Evolutionary conservation across 2,329 filamentous ascomycete species (phyloP), one percentile per base, ranked within the genome.

Genomic region (Fusarium marasasianum): DNA sequence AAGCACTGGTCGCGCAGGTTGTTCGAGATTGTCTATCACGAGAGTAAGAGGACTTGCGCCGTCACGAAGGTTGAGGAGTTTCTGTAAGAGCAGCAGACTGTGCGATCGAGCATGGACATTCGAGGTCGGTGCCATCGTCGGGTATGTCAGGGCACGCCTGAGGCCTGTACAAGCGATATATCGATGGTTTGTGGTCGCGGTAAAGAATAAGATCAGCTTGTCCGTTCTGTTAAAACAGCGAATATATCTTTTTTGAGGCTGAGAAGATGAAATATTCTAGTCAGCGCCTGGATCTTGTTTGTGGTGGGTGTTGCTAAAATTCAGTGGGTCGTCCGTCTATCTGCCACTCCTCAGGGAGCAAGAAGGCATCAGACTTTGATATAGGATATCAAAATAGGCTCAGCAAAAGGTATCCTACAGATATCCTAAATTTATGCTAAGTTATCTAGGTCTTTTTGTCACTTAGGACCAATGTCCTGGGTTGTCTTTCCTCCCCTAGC

Each of bases 41-140:
- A 98, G 86, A 0, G 95, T 98, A 78, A 98, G 91, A 6, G 96
- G 96, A 55, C 94, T 97, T 20, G 93, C 91, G 64, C 90, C 91
- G 81, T 96, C 93, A 71, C 94, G 89, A 63, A 94, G 86, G 79
- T 91, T 94, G 72, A 98, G 87, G 5, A 98, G 86, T 79, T 94
- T 95, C 72, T 95, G 93, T 63, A 98, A 91, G 6, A 97, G 86
- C 6, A 97, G 89, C 29, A 97, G 84, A 80, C 95, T 95, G 82
- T 98, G 95, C 26, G 94, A 95, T 73, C 94, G 90, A 37, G 93
- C 88, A 79, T 97, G 94, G 53, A 88, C 84, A 50, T 88, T 83
- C n/a, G 85, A 84, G 26, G 86, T 83, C 9, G 89, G 86, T 35
- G 90, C 84, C 90, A 92, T 92, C 31, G 31, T 31, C 31, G 31